Evolutionary conservation across 257 asterid genomes (phyloP).

Genomic region (Rhazya stricta): DNA sequence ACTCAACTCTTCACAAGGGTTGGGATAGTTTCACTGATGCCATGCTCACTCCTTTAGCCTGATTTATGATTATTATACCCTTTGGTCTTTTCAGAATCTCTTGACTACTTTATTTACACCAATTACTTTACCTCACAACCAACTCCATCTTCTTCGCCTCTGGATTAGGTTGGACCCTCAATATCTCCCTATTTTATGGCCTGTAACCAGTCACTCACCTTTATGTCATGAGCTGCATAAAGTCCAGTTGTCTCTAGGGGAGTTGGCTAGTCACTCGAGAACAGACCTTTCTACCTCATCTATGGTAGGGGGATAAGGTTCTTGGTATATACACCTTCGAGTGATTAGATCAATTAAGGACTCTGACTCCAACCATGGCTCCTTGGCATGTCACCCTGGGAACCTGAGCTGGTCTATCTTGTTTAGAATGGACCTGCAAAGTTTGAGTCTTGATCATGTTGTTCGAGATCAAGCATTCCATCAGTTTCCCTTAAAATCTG

Average conservation of each 20-base stretch:
- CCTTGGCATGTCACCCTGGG: too few relatives aligned
- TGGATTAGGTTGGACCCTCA: not conserved
- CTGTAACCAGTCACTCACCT: slow-evolving; percentile 2
- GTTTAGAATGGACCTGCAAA: too few relatives aligned
- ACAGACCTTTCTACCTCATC: not conserved
- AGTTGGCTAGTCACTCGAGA: not conserved
- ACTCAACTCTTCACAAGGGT: slow-evolving; percentile 3
- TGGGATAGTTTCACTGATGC: slow-evolving; percentile 16
- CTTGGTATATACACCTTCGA: not conserved
- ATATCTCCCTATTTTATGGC: not conserved
- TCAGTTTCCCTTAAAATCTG: too few relatives aligned
- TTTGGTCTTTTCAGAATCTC: slow-evolving; percentile 11
- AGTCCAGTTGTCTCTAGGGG: not conserved
- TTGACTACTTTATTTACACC: not conserved
- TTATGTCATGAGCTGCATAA: slow-evolving; percentile 9
- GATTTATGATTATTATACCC: slow-evolving; percentile 20
- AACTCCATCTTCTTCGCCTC: not conserved
- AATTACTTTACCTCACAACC: slow-evolving; percentile 6
- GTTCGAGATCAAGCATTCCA: too few relatives aligned
- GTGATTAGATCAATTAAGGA: too few relatives aligned
- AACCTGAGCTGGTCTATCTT: too few relatives aligned
- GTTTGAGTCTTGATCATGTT: too few relatives aligned
- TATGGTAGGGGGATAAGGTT: not conserved
- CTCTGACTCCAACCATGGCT: too few relatives aligned
- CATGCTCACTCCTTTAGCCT: slow-evolving; percentile 27